Conservation (phyloP, 805 yeast genomes). For the Cephaloascus fragrans region DNA sequence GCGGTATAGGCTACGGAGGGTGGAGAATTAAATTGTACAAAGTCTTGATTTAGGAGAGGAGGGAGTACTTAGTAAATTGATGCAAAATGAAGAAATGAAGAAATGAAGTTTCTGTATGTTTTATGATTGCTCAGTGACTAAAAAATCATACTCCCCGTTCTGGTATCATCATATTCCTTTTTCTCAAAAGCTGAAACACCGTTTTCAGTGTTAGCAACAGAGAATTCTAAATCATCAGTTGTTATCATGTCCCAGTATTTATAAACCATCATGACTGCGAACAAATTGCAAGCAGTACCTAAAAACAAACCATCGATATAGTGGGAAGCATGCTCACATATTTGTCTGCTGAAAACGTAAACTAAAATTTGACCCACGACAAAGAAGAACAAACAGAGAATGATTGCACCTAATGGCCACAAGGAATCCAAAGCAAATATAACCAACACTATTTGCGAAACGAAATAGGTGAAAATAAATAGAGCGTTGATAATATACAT, state of each 20-base stretch:
- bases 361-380: slow-evolving; percentile 69
- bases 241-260: slow-evolving; percentile 96
- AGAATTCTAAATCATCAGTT: slow-evolving; percentile 87
- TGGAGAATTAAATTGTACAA: no score
- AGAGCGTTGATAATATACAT: slow-evolving; percentile 66
- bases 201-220: slow-evolving; percentile 32
- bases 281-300: slow-evolving; percentile 70
- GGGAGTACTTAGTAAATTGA: no score
- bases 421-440: slow-evolving; percentile 56
- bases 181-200: not conserved
- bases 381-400: slow-evolving; percentile 63
- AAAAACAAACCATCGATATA: slow-evolving; percentile 87
- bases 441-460: slow-evolving; percentile 62
- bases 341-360: slow-evolving; percentile 54
- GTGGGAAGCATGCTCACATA: slow-evolving; percentile 70
- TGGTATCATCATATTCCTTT: not conserved
- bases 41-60: no score
- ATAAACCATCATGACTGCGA: slow-evolving; percentile 89
- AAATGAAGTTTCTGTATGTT: not conserved
- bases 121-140: not conserved
- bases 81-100: no score
- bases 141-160: not conserved
- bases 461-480: slow-evolving; percentile 48
- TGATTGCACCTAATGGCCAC: slow-evolving; percentile 89
- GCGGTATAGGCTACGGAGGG: no score